Evolutionary conservation across 495 filamentous ascomycete genomes (phyloP), one percentile per base, ranked within the genome.

Genomic region (Podospora tetraspora): DNA sequence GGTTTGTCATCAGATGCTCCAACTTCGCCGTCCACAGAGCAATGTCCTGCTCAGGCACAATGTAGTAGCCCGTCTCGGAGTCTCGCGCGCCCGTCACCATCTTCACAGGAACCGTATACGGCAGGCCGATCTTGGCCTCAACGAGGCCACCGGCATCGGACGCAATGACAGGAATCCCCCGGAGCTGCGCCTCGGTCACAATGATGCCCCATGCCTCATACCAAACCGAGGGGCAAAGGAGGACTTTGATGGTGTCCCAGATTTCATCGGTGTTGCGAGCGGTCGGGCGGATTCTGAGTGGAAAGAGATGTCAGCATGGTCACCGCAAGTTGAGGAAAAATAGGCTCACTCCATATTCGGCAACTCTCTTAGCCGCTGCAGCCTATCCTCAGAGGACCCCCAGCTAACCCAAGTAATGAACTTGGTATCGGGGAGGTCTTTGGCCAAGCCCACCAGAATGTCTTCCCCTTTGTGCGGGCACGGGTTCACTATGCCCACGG

Each of bases 361-460:
- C 10, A 71, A 66, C 8, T 61, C 25, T n/a, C 57, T 13, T 1
- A 77, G 64, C 37, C 62, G 59, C 16, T 64, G 32, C 3, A 73
- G 19, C 60, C 75, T 68, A 10, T 60, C 57, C 7, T 43, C 34
- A 9, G 65, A 13, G 12, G 75, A 71, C 8, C 75, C 75, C 75
- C 75, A 77, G 71, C 75, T 77, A 19, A 58, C 68, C 75, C 75
- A 77, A 22, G 70, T 67, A 52, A 77, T 71, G 61, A 77, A 77
- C 61, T 75, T 72, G 62, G 75, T 61, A 23, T 76, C 27, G 2
- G 75, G 75, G 5, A 76, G 68, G 27, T 63, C 63, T 30, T 66
- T 60, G 61, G 75, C 75, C 7, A 77, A 68, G 1, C 27, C 74
- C 24, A 77, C 24, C 9, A 77, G 52, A 25, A 77, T 77, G 5